Evolutionary conservation across 2,329 filamentous ascomycete species (phyloP).

Genomic region (Madurella mycetomatis): DNA sequence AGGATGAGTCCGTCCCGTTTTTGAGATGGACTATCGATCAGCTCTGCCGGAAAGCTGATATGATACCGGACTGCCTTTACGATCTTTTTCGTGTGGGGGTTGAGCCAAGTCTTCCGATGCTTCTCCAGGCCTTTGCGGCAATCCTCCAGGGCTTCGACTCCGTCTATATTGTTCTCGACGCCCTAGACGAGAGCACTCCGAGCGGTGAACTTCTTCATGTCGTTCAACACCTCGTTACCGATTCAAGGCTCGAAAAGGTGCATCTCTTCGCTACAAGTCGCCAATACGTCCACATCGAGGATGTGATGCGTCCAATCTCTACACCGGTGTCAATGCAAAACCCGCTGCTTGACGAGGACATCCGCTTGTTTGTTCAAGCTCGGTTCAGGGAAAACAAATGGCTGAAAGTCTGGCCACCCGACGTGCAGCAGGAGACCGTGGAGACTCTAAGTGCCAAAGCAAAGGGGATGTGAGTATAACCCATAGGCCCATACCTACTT

Average conservation of each 20-base stretch:
- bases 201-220: constrained; percentile 20
- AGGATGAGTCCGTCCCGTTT: constrained; percentile 28
- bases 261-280: constrained; percentile 30
- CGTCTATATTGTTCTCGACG: constrained; percentile 29
- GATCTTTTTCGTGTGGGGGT: neutral
- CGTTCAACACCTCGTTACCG: constrained; percentile 25
- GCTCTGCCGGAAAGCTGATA: constrained; percentile 22
- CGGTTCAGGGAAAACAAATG: neutral
- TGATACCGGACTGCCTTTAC: constrained; percentile 5
- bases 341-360: constrained; percentile 25
- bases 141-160: constrained; percentile 20
- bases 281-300: constrained; percentile 28
- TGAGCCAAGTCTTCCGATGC: neutral
- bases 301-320: constrained; percentile 10
- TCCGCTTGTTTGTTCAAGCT: constrained; percentile 10
- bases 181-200: constrained; percentile 30
- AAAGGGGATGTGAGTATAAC: no score
- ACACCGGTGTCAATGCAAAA: constrained; percentile 29
- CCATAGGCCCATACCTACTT: no score
- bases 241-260: constrained; percentile 23
- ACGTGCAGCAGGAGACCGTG: no score
- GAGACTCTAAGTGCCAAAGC: no score
- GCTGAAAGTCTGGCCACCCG: neutral
- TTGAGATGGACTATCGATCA: constrained; percentile 26
- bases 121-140: constrained; percentile 15